These are phyloP conservation scores for Daldinia sp. DNA, from an alignment of 2,329 filamentous ascomycete species.

Conservation along the genomic window DNA sequence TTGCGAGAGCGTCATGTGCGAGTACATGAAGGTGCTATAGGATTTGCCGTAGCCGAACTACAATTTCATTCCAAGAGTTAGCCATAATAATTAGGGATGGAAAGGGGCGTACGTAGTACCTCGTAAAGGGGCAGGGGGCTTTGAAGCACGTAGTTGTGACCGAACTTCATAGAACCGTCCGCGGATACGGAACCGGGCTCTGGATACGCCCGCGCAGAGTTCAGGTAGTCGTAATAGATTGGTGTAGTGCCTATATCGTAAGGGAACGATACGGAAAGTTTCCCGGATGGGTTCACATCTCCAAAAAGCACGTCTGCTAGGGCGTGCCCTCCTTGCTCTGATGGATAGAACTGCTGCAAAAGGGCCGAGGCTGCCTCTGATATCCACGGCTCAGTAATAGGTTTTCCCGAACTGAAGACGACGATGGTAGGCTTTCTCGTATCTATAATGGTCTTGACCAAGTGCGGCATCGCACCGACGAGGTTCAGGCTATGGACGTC, in stretches of 20 bases:
- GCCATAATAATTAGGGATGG: neutral
- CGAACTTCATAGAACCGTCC: slow-evolving; percentile 70
- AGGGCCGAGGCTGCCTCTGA: slow-evolving; percentile 69
- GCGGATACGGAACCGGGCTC: slow-evolving; percentile 61
- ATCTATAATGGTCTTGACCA: slow-evolving; percentile 72
- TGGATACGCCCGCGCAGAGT: slow-evolving; percentile 65
- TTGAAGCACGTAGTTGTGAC: slow-evolving; percentile 70
- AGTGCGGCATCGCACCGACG: slow-evolving; percentile 72
- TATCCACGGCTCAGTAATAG: slow-evolving; percentile 77
- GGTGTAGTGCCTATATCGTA: slow-evolving; percentile 72
- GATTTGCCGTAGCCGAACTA: slow-evolving; percentile 72
- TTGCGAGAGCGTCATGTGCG: slow-evolving; percentile 59
- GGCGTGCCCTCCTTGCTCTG: slow-evolving; percentile 72
- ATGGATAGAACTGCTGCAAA: slow-evolving; percentile 78
- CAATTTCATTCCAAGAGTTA: neutral
- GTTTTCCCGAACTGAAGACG: slow-evolving; percentile 74
- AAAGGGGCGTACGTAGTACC: slow-evolving; percentile 30
- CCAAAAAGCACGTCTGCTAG: slow-evolving; percentile 73
- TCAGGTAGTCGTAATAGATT: slow-evolving; percentile 76
- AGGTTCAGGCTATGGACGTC: slow-evolving; percentile 70
- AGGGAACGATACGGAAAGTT: slow-evolving; percentile 72
- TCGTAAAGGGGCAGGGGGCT: slow-evolving; percentile 67
- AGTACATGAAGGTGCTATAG: slow-evolving; percentile 71
- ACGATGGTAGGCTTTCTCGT: slow-evolving; percentile 74
- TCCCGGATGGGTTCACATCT: slow-evolving; percentile 70